Conservation (phyloP, 768 basidiomycete genomes). For the Filobasidium floriforme region DNA sequence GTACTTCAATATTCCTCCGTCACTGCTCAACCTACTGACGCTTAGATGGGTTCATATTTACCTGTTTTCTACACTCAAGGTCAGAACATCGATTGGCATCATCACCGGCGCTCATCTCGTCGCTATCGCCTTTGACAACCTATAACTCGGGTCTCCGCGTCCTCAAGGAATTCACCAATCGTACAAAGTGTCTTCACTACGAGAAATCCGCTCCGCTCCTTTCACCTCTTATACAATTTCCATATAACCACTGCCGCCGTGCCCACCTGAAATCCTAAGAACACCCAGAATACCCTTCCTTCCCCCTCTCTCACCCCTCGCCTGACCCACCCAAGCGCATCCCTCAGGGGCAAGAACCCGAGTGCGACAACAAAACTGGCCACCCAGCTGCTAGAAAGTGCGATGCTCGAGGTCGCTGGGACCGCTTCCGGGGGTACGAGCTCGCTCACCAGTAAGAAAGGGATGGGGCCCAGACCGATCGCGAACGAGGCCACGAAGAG, state of each 20-base stretch:
- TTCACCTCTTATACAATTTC: constrained; percentile 15
- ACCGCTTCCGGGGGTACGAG: constrained; percentile 72
- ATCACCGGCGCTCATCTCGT: no score
- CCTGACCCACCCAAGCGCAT: constrained; percentile 51
- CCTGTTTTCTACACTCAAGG: no score
- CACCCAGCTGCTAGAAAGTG: constrained; percentile 70
- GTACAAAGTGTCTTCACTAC: not conserved
- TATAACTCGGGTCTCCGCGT: no score
- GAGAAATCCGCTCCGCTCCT: not conserved
- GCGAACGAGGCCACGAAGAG: constrained; percentile 85
- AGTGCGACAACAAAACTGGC: constrained; percentile 78
- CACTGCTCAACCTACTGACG: no score
- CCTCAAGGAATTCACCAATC: not conserved
- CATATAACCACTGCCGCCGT: constrained; percentile 33
- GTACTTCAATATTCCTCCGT: no score
- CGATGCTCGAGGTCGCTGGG: constrained; percentile 69
- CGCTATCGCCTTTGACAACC: no score
- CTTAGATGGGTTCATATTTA: no score
- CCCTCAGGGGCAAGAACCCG: constrained; percentile 73
- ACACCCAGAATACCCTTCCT: constrained; percentile 84
- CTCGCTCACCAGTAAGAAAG: constrained; percentile 87
- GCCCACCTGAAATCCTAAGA: constrained; percentile 54
- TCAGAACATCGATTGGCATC: no score
- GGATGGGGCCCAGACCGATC: constrained; percentile 79
- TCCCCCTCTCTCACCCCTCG: constrained; percentile 53